phyloP scores from a whole-genome alignment of 1,284 basidiomycete genomes.

The Malassezia pachydermatis region DNA sequence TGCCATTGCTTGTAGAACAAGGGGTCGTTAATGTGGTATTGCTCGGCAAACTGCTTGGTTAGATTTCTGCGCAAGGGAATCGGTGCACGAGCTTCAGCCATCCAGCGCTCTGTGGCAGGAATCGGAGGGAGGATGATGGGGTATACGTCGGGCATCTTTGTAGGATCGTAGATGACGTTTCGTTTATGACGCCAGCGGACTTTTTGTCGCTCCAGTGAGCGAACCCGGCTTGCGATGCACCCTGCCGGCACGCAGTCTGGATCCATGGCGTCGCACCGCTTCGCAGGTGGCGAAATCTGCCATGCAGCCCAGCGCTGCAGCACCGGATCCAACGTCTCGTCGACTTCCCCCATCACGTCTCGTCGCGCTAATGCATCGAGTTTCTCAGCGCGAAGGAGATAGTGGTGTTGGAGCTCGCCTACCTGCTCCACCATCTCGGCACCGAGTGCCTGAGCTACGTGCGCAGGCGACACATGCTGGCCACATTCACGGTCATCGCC shows the following conservation, averaged over 20 bases:
- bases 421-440: slow-evolving; percentile 78
- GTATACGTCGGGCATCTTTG: slow-evolving; percentile 34
- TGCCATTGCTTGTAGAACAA: slow-evolving; percentile 87
- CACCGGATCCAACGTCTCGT: slow-evolving; percentile 45
- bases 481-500: neutral
- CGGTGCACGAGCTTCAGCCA: slow-evolving; percentile 17
- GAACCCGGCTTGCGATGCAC: slow-evolving; percentile 27
- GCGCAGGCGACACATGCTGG: slow-evolving; percentile 34
- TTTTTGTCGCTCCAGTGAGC: slow-evolving; percentile 38
- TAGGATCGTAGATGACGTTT: slow-evolving; percentile 40
- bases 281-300: slow-evolving; percentile 17
- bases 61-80: slow-evolving; percentile 27
- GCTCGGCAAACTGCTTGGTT: slow-evolving; percentile 23
- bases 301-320: slow-evolving; percentile 52
- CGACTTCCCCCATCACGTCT: slow-evolving; percentile 17
- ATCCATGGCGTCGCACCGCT: slow-evolving; percentile 19
- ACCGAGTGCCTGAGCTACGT: slow-evolving; percentile 57
- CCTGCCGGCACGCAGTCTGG: slow-evolving; percentile 1
- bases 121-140: slow-evolving; percentile 28
- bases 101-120: slow-evolving; percentile 17
- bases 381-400: slow-evolving; percentile 62
- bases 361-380: slow-evolving; percentile 6
- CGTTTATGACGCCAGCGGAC: slow-evolving; percentile 42
- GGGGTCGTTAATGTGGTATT: slow-evolving; percentile 70
- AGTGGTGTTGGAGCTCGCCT: slow-evolving; percentile 72